Conservation (phyloP, 176 grass and related monocot genomes). For the Phoenix dactylifera region DNA sequence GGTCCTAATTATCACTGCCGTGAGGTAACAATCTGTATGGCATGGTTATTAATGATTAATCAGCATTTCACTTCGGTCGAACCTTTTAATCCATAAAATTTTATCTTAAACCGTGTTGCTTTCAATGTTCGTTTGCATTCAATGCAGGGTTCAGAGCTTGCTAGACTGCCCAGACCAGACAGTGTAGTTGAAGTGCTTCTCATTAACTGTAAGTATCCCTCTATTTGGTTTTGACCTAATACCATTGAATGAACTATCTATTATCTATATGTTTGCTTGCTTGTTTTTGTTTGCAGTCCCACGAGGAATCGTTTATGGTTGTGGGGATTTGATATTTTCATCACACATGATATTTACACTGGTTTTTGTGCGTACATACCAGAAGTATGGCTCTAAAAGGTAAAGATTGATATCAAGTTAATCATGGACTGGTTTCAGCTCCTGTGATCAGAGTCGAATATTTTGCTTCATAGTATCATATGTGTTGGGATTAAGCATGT, state of each 20-base stretch:
- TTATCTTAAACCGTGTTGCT: not conserved
- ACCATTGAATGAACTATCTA: slow-evolving; percentile 4
- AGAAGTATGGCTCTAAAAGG: slow-evolving; percentile 95
- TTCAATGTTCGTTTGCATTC: slow-evolving; percentile 4
- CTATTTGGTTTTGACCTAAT: slow-evolving; percentile 4
- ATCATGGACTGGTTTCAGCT: too few relatives aligned
- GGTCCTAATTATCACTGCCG: slow-evolving; percentile 96
- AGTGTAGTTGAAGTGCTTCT: slow-evolving; percentile 78
- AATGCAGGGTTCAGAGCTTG: slow-evolving; percentile 67
- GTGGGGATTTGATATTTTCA: slow-evolving; percentile 98
- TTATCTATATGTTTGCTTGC: slow-evolving; percentile 7
- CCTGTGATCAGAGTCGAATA: too few relatives aligned
- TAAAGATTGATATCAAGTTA: slow-evolving; percentile 6
- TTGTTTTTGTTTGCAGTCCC: slow-evolving; percentile 56
- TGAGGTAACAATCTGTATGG: slow-evolving; percentile 39
- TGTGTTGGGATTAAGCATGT: too few relatives aligned
- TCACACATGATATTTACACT: slow-evolving; percentile 99
- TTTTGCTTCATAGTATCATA: too few relatives aligned
- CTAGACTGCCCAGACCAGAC: slow-evolving; percentile 72
- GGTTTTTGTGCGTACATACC: slow-evolving; percentile 83
- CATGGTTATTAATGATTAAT: not conserved
- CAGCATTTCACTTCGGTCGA: not conserved
- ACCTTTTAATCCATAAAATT: not conserved
- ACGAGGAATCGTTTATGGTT: slow-evolving; percentile 76
- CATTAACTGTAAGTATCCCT: slow-evolving; percentile 65